These are phyloP conservation scores for Fomes fomentarius DNA, from an alignment of 1,284 basidiomycete species.

Conservation along the genomic window DNA sequence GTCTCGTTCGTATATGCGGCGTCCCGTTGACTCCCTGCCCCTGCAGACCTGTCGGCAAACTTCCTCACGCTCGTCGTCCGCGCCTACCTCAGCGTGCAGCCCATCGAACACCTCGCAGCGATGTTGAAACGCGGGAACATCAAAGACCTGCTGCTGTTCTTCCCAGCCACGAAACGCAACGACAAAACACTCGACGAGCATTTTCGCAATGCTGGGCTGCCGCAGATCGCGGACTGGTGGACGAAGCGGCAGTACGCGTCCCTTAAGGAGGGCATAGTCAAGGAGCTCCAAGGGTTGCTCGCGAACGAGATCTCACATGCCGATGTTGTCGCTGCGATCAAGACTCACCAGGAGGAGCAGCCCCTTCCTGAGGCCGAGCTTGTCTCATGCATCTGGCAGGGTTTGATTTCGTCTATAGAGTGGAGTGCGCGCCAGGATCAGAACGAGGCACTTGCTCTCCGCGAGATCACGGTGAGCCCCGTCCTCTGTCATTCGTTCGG, in stretches of 20 bases:
- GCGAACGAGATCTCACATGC: slow-evolving; percentile 65
- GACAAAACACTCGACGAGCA: slow-evolving; percentile 79
- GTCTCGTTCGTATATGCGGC: neutral
- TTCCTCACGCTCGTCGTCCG: slow-evolving; percentile 84
- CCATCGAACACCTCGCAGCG: slow-evolving; percentile 84
- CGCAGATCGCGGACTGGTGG: slow-evolving; percentile 89
- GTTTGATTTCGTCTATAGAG: slow-evolving; percentile 85
- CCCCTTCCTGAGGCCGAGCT: slow-evolving; percentile 84
- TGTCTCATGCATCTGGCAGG: slow-evolving; percentile 89
- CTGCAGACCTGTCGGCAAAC: slow-evolving; percentile 71
- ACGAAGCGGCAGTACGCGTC: slow-evolving; percentile 82
- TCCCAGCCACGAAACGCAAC: slow-evolving; percentile 82
- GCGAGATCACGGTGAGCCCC: slow-evolving; percentile 75
- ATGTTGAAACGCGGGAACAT: slow-evolving; percentile 83
- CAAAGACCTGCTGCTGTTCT: slow-evolving; percentile 86
- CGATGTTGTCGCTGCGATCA: slow-evolving; percentile 75
- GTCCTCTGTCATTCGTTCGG: too few relatives aligned
- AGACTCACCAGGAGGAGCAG: slow-evolving; percentile 65
- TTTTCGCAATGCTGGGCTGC: slow-evolving; percentile 80
- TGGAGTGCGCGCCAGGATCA: slow-evolving; percentile 89
- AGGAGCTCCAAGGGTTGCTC: slow-evolving; percentile 39
- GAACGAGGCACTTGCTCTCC: slow-evolving; percentile 82
- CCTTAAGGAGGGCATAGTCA: slow-evolving; percentile 42
- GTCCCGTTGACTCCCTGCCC: neutral
- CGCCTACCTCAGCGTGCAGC: slow-evolving; percentile 77